Conservation (phyloP, 805 yeast species). For the Phaffomyces opuntiae region DNA sequence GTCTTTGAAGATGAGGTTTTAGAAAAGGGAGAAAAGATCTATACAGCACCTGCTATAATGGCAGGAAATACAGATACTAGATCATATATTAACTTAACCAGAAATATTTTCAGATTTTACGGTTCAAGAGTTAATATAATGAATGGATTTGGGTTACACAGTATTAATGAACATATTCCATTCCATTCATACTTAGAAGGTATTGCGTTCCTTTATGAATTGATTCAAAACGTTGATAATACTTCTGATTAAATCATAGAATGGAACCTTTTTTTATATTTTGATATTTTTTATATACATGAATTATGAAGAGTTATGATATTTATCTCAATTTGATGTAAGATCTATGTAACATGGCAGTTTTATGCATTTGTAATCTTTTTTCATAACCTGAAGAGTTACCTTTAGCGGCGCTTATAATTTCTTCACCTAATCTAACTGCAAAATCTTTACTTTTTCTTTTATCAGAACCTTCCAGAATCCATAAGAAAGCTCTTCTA, state of each 20-base stretch:
- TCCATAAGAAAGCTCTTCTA: constrained; percentile 87
- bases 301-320: background rate
- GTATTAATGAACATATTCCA: constrained; percentile 53
- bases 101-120: constrained; percentile 43
- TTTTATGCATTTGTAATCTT: constrained; percentile 73
- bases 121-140: constrained; percentile 14
- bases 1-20: constrained; percentile 37
- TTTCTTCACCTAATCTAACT: constrained; percentile 88
- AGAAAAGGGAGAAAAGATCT: constrained; percentile 15
- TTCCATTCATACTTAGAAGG: constrained; percentile 51
- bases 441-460: constrained; percentile 75
- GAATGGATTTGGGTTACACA: constrained; percentile 33
- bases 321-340: constrained; percentile 45
- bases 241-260: background rate
- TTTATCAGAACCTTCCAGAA: constrained; percentile 74
- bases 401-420: constrained; percentile 69
- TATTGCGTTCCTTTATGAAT: constrained; percentile 48
- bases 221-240: constrained; percentile 17
- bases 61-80: constrained; percentile 58
- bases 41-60: constrained; percentile 39
- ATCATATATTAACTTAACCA: constrained; percentile 47
- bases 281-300: too few relatives aligned
- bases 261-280: background rate
- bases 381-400: constrained; percentile 79
- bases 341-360: constrained; percentile 85